Base-by-base conservation (phyloP, 768 basidiomycete species). In the Russula compacta region DNA sequence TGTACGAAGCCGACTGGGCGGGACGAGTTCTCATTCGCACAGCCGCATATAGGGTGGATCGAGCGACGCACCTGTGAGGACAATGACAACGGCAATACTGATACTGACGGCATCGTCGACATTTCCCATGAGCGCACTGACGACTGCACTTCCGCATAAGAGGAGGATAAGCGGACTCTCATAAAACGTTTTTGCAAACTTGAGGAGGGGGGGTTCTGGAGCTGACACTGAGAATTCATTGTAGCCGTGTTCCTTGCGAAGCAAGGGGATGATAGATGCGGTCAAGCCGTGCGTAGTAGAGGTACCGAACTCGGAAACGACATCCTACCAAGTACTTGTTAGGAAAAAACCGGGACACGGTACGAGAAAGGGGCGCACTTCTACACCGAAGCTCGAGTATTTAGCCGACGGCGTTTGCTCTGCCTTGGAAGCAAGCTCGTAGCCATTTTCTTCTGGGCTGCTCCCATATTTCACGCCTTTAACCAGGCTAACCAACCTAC, bases 71-170 rank as follows among this genome's bases (percentile, higher is more conserved):
- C 93, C 93, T 40, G 94, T 95, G 6, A 98, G 75, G 24, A 98
- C 95, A 59, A 98, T 98, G 33, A 91, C 74, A 17, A 98, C 89
- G 32, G 95, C 95, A 10, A 95, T 79, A 1, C 88, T 86, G 63
- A 98, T 98, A 69, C 92, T 95, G 66, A 94, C 74, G 6, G 95
- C 95, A 69, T 98, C 95, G 70, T 98, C 93, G 39, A 89, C 74
- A 68, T 97, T 95, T n/a, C 95, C 95, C 85, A 98, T 91, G 51
- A 93, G 70, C 2, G 88, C 90, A 69, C 92, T 95, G 43, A 98
- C 84, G 17, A 81, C 77, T 0, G 95, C 94, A 70, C 94, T 97
- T 32, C 84, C 95, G 61, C 95, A 87, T 39, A 98, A 77, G 2
- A 98, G 78, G 24, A 98, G 76, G 69, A 95, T 97, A 3, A 98